These are phyloP conservation scores for Leccinum imitatum DNA, from an alignment of 768 basidiomycete genomes.

Conservation along the genomic window DNA sequence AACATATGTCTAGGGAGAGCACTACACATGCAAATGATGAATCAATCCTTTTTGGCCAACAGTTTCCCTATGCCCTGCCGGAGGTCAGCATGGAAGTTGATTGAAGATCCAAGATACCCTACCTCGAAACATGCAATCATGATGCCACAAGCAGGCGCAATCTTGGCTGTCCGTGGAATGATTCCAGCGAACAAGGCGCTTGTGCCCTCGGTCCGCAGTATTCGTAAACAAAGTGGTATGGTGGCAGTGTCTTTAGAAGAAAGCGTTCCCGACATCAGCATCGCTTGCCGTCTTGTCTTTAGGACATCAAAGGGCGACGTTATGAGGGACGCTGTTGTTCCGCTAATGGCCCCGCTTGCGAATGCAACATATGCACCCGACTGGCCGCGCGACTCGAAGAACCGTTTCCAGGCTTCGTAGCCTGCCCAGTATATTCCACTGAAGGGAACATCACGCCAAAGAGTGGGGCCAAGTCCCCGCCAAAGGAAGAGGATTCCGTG, in stretches of 20 bases:
- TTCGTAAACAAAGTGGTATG: conserved; percentile 62
- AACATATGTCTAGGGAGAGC: conserved; percentile 25
- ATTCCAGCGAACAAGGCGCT: conserved; percentile 82
- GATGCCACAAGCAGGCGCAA: conserved; percentile 96
- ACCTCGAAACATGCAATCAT: conserved; percentile 98
- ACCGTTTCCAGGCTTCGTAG: conserved; percentile 80
- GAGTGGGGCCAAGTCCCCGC: conserved; percentile 87
- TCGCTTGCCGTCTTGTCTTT: conserved; percentile 90
- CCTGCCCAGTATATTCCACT: conserved; percentile 96
- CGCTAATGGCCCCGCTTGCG: conserved; percentile 86
- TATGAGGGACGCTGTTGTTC: conserved; percentile 79
- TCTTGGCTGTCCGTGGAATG: conserved; percentile 87
- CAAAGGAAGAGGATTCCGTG: conserved; percentile 76
- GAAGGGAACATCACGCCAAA: conserved; percentile 98
- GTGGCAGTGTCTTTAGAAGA: conserved; percentile 45
- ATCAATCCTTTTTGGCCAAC: conserved; percentile 39
- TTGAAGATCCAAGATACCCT: conserved; percentile 16
- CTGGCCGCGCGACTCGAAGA: conserved; percentile 51
- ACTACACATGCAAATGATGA: conserved; percentile 4
- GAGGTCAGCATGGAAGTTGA: conserved; percentile 15
- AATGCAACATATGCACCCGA: conserved; percentile 74
- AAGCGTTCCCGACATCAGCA: conserved; percentile 60
- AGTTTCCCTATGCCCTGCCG: conserved; percentile 58
- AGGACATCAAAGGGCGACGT: conserved; percentile 97
- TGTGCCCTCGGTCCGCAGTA: conserved; percentile 76